Conservation (phyloP, 108 stramenopile species). For the Discostella stelligeroides region DNA sequence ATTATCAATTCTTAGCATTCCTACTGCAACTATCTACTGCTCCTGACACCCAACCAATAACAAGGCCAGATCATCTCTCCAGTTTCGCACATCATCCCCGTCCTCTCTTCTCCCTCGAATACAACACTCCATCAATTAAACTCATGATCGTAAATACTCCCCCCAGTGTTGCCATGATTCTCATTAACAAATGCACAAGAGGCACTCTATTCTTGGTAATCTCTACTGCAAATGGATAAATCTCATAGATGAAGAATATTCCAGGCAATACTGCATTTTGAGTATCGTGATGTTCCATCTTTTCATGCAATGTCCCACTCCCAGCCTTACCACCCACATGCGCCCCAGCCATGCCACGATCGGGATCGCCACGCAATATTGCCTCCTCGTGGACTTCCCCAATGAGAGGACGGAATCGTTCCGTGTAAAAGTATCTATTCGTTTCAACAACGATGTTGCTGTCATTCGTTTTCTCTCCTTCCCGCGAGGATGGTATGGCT, state of each 20-base stretch:
- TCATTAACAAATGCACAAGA: constrained; percentile 88
- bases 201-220: constrained; percentile 71
- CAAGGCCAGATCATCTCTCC: no score
- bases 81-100: no score
- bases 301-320: constrained; percentile 59
- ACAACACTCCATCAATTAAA: constrained; percentile 69
- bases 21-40: no score
- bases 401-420: constrained; percentile 88
- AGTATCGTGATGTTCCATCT: constrained; percentile 71
- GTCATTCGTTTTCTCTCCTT: constrained; percentile 4
- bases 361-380: constrained; percentile 34
- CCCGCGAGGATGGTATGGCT: neutral
- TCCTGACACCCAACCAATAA: no score
- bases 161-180: constrained; percentile 94
- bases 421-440: constrained; percentile 87
- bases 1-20: no score
- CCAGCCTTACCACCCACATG: constrained; percentile 58
- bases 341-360: constrained; percentile 47
- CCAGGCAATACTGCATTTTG: constrained; percentile 91
- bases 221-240: constrained; percentile 97
- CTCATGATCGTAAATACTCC: constrained; percentile 90
- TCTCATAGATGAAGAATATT: constrained; percentile 98
- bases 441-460: constrained; percentile 55
- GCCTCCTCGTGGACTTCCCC: constrained; percentile 64
- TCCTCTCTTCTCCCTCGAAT: constrained; percentile 49